Percentiles rank a stretch among this genome's conserved stretches.
Evolutionary conservation across 2,329 filamentous ascomycete genomes (phyloP).

Genomic region (Fusarium sp.): DNA sequence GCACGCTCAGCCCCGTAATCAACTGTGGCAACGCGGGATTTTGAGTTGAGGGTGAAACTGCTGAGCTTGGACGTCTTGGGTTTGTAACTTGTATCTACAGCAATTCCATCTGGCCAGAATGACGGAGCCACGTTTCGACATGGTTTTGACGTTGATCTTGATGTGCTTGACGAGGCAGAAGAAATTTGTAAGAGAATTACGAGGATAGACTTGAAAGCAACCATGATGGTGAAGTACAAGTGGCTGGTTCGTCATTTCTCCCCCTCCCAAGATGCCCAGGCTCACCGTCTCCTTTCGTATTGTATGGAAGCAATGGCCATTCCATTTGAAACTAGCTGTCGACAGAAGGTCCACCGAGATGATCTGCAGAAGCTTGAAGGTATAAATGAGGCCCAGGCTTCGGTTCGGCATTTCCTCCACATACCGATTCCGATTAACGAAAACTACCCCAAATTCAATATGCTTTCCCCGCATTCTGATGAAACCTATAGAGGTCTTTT

Average conservation of each 20-base stretch:
- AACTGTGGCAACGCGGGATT: neutral
- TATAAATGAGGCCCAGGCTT: neutral
- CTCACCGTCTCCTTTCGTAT: neutral
- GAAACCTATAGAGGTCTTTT: neutral
- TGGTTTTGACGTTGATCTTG: neutral
- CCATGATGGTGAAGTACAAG: neutral
- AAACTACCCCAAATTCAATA: neutral
- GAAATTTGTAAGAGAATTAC: neutral
- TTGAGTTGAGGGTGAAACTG: neutral
- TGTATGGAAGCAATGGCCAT: neutral
- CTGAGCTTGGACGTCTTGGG: neutral
- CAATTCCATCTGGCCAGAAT: neutral
- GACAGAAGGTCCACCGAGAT: neutral
- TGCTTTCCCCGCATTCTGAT: neutral
- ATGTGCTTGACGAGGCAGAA: neutral
- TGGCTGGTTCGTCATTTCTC: neutral
- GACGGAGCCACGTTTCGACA: neutral
- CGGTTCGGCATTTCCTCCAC: neutral
- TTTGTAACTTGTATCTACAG: constrained; percentile 1
- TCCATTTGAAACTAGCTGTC: neutral
- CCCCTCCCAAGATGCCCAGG: neutral
- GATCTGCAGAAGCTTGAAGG: neutral
- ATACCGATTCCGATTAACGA: neutral
- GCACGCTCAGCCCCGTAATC: constrained; percentile 3
- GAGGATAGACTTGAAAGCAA: neutral